Base-by-base conservation (phyloP, 2,329 filamentous ascomycete species). In the Pyrenochaeta sp. region DNA sequence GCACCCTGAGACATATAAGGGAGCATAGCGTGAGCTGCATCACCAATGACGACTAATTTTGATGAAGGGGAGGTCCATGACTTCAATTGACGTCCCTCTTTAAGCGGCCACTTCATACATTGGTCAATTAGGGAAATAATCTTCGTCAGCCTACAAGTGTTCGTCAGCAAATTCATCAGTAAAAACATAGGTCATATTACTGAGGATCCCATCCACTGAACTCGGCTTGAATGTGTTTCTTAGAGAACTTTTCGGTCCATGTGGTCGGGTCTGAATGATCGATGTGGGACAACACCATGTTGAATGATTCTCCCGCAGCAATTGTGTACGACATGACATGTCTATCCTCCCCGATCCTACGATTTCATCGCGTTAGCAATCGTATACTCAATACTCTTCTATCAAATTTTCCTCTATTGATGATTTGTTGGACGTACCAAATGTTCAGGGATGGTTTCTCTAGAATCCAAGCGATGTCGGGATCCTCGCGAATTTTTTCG, bases 181-280 rank as follows among this genome's bases (percentile, higher is more conserved):
- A 10, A 5, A 30, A 29, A 35, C 35, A 11, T 3, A 33, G 21
- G 32, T 27, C 27, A 39, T 46, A 76, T 27, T 77, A 63, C 20
- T 85, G 78, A 1, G 85, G 85, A 71, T 90, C 87, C 87, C 87
- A 90, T 1, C 76, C 78, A 2, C 71, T 69, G 64, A 90, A 89
- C 1, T 86, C 71, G 1, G 73, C 71, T 42, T 77, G 78, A 82
- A 89, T 85, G 68, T 89, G 84, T n/a, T 84, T 80, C 0, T 86
- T 65, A 1, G 81, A 82, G 1, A 83, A 86, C 2, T 77, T 63
- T 54, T 81, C 73, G 30, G 80, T 81, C 31, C 80, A 79, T 0
- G 85, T 81, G 1, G 78, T 78, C 1, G 75, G 68, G 0, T 85
- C 84, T 0, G 88, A 70, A 51, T 85, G 79, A 60, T 89, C 87